phyloP scores from a whole-genome alignment of 1,284 basidiomycete species.

The Ustilago curta region DNA sequence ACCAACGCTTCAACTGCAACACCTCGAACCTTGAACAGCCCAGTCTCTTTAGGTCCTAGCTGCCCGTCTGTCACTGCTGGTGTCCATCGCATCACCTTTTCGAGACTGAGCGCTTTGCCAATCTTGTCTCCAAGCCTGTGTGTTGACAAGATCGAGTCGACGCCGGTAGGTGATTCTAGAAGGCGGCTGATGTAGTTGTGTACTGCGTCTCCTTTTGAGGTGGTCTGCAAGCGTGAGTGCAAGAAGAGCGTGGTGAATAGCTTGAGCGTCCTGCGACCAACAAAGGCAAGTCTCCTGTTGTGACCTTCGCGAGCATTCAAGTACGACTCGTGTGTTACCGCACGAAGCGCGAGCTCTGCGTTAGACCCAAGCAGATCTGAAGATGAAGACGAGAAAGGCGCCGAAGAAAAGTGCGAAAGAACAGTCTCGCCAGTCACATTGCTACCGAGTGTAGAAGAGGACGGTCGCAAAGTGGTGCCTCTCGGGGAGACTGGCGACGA shows the following conservation, averaged over 20 bases:
- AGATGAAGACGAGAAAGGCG: slow-evolving; percentile 34
- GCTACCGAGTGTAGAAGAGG: slow-evolving; percentile 31
- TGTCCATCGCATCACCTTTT: slow-evolving; percentile 69
- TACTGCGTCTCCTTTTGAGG: slow-evolving; percentile 16
- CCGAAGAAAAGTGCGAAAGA: slow-evolving; percentile 40
- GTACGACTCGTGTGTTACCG: slow-evolving; percentile 65
- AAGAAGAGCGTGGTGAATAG: slow-evolving; percentile 62
- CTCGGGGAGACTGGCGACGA: slow-evolving; percentile 18
- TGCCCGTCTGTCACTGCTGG: slow-evolving; percentile 56
- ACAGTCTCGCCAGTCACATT: slow-evolving; percentile 36
- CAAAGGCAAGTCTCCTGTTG: slow-evolving; percentile 63
- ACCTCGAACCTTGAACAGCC: slow-evolving; percentile 67
- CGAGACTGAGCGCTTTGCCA: slow-evolving; percentile 59
- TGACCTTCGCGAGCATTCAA: slow-evolving; percentile 56
- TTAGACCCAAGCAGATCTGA: slow-evolving; percentile 50
- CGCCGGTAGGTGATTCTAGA: slow-evolving; percentile 38
- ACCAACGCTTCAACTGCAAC: slow-evolving; percentile 66
- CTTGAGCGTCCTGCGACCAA: slow-evolving; percentile 63
- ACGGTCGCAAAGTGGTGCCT: slow-evolving; percentile 8
- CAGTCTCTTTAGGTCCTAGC: slow-evolving; percentile 57
- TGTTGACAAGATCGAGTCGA: slow-evolving; percentile 57
- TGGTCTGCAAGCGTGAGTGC: slow-evolving; percentile 37
- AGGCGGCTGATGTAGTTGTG: slow-evolving; percentile 46
- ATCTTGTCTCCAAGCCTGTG: slow-evolving; percentile 61
- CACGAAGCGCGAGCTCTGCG: slow-evolving; percentile 49